These are phyloP conservation scores for Prunus kanzakura DNA, from an alignment of 306 rosid species.

Conservation along the genomic window DNA sequence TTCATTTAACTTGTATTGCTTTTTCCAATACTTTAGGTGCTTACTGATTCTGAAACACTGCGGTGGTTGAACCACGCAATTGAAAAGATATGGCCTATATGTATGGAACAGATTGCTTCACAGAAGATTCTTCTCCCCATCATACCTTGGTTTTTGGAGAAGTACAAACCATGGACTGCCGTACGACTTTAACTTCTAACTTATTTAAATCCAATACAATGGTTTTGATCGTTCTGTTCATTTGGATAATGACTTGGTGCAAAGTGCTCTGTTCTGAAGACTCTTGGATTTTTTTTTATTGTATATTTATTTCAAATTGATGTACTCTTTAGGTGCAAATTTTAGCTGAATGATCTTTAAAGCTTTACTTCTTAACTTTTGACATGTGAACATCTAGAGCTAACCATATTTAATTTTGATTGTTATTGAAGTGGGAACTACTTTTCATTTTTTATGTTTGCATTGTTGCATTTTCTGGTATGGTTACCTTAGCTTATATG, in stretches of 20 bases:
- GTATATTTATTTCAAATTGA: neutral
- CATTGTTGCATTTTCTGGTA: no score
- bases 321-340: neutral
- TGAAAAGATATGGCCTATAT: constrained; percentile 94
- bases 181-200: constrained; percentile 46
- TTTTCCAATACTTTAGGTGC: constrained; percentile 56
- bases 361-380: neutral
- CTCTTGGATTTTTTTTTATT: neutral
- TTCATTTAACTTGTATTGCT: neutral
- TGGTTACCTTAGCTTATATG: no score
- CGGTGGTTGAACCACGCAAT: constrained; percentile 94
- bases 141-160: constrained; percentile 94
- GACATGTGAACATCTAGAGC: neutral
- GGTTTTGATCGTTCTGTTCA: constrained; percentile 12
- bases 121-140: constrained; percentile 88
- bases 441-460: neutral
- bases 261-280: neutral
- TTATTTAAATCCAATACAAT: constrained; percentile 5
- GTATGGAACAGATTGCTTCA: constrained; percentile 87
- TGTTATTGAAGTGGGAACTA: neutral
- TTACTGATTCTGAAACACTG: constrained; percentile 87
- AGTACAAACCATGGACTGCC: constrained; percentile 99
- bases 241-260: constrained; percentile 8
- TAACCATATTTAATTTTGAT: neutral
- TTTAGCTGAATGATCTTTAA: neutral